Evolutionary conservation across 495 filamentous ascomycete species (phyloP).

Genomic region (Tuber magnatum): DNA sequence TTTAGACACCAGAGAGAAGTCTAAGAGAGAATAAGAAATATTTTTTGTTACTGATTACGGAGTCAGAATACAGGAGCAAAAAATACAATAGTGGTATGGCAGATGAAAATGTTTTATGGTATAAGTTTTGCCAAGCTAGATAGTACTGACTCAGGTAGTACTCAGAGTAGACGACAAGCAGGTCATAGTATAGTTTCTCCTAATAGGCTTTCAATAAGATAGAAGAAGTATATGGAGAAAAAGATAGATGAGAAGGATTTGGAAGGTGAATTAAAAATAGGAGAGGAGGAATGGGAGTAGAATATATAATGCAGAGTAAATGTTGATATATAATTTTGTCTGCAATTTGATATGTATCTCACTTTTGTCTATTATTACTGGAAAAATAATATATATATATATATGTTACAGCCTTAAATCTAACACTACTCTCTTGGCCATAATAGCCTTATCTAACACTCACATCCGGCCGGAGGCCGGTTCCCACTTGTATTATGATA

Average conservation of each 20-base stretch:
- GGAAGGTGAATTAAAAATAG: neutral
- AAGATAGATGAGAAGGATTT: neutral
- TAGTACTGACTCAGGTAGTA: neutral
- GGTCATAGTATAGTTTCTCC: constrained; percentile 10
- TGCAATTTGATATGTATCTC: too few species aligned
- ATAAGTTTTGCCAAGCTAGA: neutral
- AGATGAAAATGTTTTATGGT: constrained; percentile 4
- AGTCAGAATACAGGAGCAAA: neutral
- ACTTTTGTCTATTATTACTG: too few species aligned
- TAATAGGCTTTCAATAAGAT: neutral
- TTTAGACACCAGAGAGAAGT: neutral
- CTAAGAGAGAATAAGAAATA: neutral
- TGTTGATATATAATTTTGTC: too few species aligned
- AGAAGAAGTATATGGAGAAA: constrained; percentile 4
- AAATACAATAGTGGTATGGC: constrained; percentile 3
- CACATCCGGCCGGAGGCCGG: too few species aligned
- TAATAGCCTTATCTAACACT: too few species aligned
- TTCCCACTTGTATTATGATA: too few species aligned
- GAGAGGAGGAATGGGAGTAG: neutral
- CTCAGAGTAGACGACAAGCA: neutral
- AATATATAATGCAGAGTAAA: neutral
- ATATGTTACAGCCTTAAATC: too few species aligned
- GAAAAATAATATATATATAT: too few species aligned
- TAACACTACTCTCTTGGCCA: too few species aligned
- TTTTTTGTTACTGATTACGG: neutral